phyloP scores from a whole-genome alignment of 2,329 filamentous ascomycete species.

The Fusarium solani-melongenae region DNA sequence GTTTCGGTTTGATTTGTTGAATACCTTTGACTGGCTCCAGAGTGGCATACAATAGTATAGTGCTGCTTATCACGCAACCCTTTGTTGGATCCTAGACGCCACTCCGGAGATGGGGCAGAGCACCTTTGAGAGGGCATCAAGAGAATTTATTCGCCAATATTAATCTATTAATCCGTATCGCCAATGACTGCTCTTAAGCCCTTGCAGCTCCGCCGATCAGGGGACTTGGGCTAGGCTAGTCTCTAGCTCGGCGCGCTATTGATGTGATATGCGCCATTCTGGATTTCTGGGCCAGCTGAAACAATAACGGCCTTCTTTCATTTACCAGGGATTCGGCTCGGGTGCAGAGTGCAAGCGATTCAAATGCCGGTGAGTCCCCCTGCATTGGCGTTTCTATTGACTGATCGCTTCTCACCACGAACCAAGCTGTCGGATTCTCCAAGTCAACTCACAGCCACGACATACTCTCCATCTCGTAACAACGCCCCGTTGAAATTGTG shows the following conservation, averaged over 20 bases:
- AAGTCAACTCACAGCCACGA: background rate
- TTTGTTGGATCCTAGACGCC: background rate
- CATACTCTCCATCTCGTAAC: background rate
- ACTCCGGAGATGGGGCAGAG: background rate
- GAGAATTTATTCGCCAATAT: background rate
- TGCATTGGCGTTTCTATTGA: background rate
- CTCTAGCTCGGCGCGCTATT: slow-evolving; percentile 2
- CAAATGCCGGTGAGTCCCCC: background rate
- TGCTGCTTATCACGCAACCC: background rate
- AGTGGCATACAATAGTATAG: background rate
- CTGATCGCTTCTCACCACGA: background rate
- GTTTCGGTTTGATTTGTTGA: slow-evolving; percentile 61
- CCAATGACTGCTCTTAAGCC: background rate
- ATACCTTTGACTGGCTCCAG: slow-evolving; percentile 53
- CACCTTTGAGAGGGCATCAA: background rate
- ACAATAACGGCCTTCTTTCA: background rate
- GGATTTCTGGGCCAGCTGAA: background rate
- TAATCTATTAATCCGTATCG: background rate
- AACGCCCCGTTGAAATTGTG: background rate
- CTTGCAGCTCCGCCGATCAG: background rate
- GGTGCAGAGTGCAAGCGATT: background rate
- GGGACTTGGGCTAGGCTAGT: background rate
- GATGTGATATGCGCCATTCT: background rate
- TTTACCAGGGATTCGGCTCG: background rate
- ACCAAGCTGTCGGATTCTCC: background rate